Evolutionary conservation across 345 rosid genomes (phyloP).

Genomic region (Anastatica hierochuntica): DNA sequence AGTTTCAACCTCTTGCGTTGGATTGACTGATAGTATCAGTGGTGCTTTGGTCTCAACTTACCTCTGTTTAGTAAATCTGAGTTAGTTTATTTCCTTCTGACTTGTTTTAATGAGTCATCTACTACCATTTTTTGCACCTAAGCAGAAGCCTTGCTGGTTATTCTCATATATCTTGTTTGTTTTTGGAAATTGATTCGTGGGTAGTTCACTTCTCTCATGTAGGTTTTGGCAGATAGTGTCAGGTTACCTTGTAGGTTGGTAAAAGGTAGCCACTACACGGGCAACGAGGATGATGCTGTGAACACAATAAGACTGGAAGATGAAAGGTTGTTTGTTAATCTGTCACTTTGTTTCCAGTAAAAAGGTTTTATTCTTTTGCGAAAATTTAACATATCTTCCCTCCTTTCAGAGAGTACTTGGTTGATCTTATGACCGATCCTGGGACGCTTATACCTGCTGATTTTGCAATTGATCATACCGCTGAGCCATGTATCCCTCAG

Average conservation of each 20-base stretch:
- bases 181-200: slow-evolving; percentile 1
- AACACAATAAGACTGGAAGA: slow-evolving; percentile 79
- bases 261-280: slow-evolving; percentile 98
- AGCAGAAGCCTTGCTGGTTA: slow-evolving; percentile 3
- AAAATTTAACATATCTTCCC: slow-evolving; percentile 20
- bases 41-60: slow-evolving; percentile 1
- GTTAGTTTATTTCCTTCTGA: slow-evolving; percentile 7
- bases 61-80: neutral
- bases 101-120: slow-evolving; percentile 2
- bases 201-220: slow-evolving; percentile 26
- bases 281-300: slow-evolving; percentile 95
- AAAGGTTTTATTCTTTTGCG: neutral
- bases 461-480: slow-evolving; percentile 26
- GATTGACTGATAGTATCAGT: slow-evolving; percentile 8
- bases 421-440: slow-evolving; percentile 99
- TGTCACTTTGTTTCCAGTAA: slow-evolving; percentile 11
- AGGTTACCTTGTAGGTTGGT: slow-evolving; percentile 86
- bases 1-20: neutral
- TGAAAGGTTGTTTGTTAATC: slow-evolving; percentile 58
- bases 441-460: slow-evolving; percentile 99
- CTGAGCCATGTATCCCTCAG: slow-evolving; percentile 38
- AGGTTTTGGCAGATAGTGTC: slow-evolving; percentile 88
- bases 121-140: neutral
- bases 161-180: neutral
- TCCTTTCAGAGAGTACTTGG: slow-evolving; percentile 86